A percentile compares a stretch with the other conserved stretches of the same genome.
Conservation (phyloP, 164 flowering plant species). For the Vitis labrusca region DNA sequence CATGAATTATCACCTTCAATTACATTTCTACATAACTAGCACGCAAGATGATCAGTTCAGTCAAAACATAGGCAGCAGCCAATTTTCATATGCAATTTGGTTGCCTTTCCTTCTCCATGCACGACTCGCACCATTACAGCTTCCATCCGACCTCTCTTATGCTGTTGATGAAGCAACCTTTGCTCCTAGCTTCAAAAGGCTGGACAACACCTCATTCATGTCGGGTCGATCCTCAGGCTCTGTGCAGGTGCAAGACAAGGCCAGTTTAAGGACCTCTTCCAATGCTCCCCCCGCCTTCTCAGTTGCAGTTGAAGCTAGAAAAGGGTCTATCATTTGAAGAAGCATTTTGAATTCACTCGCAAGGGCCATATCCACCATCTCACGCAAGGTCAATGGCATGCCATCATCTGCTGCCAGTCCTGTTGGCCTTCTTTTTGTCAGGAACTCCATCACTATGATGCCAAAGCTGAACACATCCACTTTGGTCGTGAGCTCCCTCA, state of each 20-base stretch:
- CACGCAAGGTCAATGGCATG: conserved; percentile 49
- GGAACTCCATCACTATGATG: conserved; percentile 67
- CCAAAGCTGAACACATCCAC: conserved; percentile 91
- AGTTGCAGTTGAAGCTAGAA: conserved; percentile 23
- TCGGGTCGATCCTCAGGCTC: conserved; percentile 62
- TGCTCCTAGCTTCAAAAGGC: conserved; percentile 41
- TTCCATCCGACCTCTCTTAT: too few species aligned
- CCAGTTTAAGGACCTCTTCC: conserved; percentile 45
- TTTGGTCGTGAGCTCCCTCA: conserved; percentile 67
- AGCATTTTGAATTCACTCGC: conserved; percentile 30
- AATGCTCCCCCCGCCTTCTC: conserved; percentile 28
- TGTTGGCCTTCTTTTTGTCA: conserved; percentile 70
- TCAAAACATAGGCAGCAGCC: too few species aligned
- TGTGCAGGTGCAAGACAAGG: conserved; percentile 52
- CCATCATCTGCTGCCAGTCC: conserved; percentile 49
- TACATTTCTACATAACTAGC: too few species aligned
- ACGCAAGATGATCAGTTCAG: too few species aligned
- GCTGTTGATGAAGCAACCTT: too few species aligned
- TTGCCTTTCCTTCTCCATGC: too few species aligned
- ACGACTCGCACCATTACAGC: too few species aligned
- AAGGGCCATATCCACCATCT: conserved; percentile 54
- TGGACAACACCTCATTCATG: conserved; percentile 57
- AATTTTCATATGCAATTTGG: too few species aligned
- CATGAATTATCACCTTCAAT: too few species aligned
- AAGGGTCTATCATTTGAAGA: conserved; percentile 51